Percentiles rank a stretch among this genome's conserved stretches.
These are phyloP conservation scores for Adiantum capillusveneris DNA, from an alignment of 75 land plant genomes.

Conservation along the genomic window DNA sequence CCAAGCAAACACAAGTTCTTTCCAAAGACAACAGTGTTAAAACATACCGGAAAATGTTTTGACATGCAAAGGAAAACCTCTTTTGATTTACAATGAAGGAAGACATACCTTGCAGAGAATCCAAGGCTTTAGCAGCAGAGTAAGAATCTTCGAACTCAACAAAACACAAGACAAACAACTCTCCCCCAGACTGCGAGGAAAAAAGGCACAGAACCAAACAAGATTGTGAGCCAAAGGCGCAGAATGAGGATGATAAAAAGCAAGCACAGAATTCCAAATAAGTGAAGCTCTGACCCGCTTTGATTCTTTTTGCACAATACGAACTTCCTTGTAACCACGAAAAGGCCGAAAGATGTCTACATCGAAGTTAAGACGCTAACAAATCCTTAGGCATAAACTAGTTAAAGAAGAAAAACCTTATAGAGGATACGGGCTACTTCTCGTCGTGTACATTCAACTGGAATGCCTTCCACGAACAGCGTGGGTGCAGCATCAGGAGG, in stretches of 20 bases:
- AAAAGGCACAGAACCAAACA: no score
- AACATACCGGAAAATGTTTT: no score
- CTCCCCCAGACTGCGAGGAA: no score
- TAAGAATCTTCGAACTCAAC: conserved; percentile 4
- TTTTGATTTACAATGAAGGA: no score
- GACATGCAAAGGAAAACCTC: no score
- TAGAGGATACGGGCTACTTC: conserved; percentile 43
- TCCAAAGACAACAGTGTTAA: no score
- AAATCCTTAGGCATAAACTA: not conserved
- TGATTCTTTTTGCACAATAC: not conserved
- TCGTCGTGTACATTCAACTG: conserved; percentile 34
- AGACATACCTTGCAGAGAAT: not conserved
- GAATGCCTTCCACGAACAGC: conserved; percentile 40
- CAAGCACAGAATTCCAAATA: no score
- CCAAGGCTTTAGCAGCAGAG: not conserved
- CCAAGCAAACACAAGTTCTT: no score
- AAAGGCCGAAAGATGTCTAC: conserved; percentile 4
- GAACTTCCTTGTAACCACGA: not conserved
- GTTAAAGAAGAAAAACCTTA: not conserved
- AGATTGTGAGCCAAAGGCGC: no score
- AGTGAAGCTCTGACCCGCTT: no score
- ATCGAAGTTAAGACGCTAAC: no score
- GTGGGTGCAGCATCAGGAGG: conserved; percentile 42
- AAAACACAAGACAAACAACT: not conserved
- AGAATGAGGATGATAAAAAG: no score